Percentiles rank a stretch among this genome's conserved stretches.
Evolutionary conservation across 768 basidiomycete species (phyloP).

Genomic region (Rhodotorula sphaerocarpa): DNA sequence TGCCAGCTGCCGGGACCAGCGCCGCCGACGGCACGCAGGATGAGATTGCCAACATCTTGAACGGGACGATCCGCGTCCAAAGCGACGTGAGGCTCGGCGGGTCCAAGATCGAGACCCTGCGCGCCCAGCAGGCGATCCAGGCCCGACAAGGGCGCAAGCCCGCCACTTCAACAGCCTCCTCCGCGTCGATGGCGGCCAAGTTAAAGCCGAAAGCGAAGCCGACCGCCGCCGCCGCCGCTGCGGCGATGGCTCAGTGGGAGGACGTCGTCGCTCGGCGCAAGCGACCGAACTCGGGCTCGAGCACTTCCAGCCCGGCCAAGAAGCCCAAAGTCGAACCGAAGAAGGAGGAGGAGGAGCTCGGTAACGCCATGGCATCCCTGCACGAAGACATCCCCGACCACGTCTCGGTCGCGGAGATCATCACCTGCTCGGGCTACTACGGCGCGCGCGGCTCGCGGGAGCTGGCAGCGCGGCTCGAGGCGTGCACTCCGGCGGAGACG

Average conservation of each 20-base stretch:
- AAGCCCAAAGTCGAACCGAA: not conserved
- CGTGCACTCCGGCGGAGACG: no score
- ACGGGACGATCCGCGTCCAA: not conserved
- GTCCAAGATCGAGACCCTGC: conserved; percentile 1
- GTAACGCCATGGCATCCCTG: not conserved
- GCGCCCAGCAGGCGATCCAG: not conserved
- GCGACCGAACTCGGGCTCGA: not conserved
- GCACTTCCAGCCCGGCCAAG: not conserved
- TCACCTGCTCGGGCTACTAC: not conserved
- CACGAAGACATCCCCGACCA: not conserved
- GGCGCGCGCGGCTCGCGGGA: not conserved
- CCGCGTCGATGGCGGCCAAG: not conserved
- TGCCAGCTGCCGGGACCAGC: conserved; percentile 4
- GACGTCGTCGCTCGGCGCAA: not conserved
- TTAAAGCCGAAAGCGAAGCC: not conserved
- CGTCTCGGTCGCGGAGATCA: not conserved
- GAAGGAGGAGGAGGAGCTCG: not conserved
- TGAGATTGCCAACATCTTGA: conserved; percentile 13
- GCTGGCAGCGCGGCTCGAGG: not conserved
- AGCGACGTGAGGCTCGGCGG: conserved; percentile 19
- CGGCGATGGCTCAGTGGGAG: not conserved
- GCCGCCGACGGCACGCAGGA: conserved; percentile 1
- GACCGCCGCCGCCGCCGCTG: not conserved
- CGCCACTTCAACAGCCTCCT: not conserved
- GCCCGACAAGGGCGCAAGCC: not conserved